phyloP scores from a whole-genome alignment of 108 stramenopile genomes.

The Seminavis robusta region DNA sequence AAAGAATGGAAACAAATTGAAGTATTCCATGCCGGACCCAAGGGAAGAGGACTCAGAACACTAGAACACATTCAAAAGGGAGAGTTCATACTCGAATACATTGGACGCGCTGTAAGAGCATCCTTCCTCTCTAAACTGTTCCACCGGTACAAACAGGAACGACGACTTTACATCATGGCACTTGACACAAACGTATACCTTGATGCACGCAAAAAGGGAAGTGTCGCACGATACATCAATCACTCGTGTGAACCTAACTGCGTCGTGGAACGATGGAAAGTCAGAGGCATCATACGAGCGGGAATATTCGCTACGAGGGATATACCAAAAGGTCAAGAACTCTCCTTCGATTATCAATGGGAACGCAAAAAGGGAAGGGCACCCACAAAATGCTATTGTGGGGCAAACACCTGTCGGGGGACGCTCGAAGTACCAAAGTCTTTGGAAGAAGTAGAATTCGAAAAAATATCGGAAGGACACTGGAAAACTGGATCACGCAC shows the following conservation, averaged over 20 bases:
- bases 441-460: constrained; percentile 58
- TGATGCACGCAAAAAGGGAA: constrained; percentile 91
- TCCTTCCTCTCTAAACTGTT: constrained; percentile 56
- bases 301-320: constrained; percentile 82
- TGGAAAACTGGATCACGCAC: constrained; percentile 48
- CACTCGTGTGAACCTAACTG: constrained; percentile 98
- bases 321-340: constrained; percentile 87
- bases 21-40: constrained; percentile 71
- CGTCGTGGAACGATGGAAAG: constrained; percentile 89
- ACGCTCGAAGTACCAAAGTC: constrained; percentile 81
- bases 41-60: constrained; percentile 70
- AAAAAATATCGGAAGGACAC: constrained; percentile 46
- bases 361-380: constrained; percentile 87
- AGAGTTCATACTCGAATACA: constrained; percentile 80
- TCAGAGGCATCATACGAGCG: constrained; percentile 75
- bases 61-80: constrained; percentile 47
- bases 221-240: constrained; percentile 96
- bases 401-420: constrained; percentile 82
- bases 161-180: constrained; percentile 95
- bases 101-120: constrained; percentile 75
- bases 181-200: constrained; percentile 85
- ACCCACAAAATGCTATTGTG: constrained; percentile 94
- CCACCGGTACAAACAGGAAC: constrained; percentile 60
- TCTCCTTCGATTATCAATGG: constrained; percentile 98
- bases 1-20: constrained; percentile 56